Base-by-base conservation (phyloP, 495 filamentous ascomycete genomes). In the Aspergillus steynii region DNA sequence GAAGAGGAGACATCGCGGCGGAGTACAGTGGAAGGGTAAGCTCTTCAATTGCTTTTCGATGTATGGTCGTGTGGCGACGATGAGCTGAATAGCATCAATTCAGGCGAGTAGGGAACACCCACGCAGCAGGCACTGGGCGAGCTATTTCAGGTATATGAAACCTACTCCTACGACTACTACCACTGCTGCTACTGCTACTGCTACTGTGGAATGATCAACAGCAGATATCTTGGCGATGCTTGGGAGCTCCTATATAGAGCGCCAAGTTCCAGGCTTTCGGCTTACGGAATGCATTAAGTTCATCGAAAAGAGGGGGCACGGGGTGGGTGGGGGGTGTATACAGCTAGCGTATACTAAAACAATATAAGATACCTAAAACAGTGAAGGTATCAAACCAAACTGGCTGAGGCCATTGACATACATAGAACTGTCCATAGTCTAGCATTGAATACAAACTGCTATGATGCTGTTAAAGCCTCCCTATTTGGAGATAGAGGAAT, bases 321-420 rank as follows among this genome's bases (percentile, higher is more conserved):
- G 20, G 20, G 20, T 20, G 20, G 20, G 20, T 20, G 20, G 20
- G 20, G 20, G 20, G 20, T 20, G 42, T 46, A 46, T 46, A 46
- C 42, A 46, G 42, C 42, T 46, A 46, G 42, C 42, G 42, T 46
- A 46, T 46, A 46, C 42, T 46, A 15, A 46, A 46, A 46, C 42
- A 46, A 46, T 46, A 46, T 46, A 46, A 46, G 42, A 46, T 46
- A 15, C 42, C 42, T 46, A 46, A 46, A 15, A 46, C 8, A 46
- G 42, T 46, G 42, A 46, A 46, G 42, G 42, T 46, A 46, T 46
- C 42, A 46, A 46, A 46, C 42, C 42, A 46, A 46, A 46, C 8
- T 46, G 8, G 42, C 42, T 46, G 42, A 46, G 42, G 8, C 42
- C 42, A 46, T 46, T 46, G 42, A 46, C 42, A 46, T 46, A 46